Evolutionary conservation across 1,284 basidiomycete species (phyloP).

Genomic region (Trametes versicolor): DNA sequence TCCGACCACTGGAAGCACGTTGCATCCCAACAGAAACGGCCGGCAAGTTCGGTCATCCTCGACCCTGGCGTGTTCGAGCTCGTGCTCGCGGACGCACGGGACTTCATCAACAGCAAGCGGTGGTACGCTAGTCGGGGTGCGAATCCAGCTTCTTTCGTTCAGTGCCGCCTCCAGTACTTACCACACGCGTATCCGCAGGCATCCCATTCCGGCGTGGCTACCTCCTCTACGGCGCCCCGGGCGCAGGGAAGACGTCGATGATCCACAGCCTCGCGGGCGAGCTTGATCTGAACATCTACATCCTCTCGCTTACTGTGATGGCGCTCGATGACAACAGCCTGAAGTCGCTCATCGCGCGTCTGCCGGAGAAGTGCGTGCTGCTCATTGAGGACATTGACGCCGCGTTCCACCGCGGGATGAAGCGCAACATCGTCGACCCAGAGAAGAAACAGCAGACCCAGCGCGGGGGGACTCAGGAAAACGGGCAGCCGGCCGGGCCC

Average conservation of each 20-base stretch:
- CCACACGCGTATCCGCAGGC: constrained; percentile 23
- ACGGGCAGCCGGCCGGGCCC: background rate
- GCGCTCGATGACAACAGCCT: constrained; percentile 75
- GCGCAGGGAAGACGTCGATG: constrained; percentile 80
- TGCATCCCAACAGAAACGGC: constrained; percentile 31
- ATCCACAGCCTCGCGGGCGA: constrained; percentile 82
- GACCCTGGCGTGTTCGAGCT: constrained; percentile 36
- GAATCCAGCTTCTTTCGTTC: background rate
- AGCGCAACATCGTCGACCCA: constrained; percentile 49
- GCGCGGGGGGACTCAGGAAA: background rate
- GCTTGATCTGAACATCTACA: constrained; percentile 77
- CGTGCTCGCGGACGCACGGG: constrained; percentile 34
- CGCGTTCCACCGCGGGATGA: constrained; percentile 69
- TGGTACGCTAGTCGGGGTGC: constrained; percentile 35
- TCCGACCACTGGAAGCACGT: constrained; percentile 30
- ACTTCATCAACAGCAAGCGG: constrained; percentile 35
- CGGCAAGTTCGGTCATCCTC: constrained; percentile 33
- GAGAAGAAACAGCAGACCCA: constrained; percentile 25
- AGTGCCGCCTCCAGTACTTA: background rate
- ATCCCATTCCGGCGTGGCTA: constrained; percentile 81
- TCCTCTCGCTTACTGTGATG: constrained; percentile 72
- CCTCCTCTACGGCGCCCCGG: constrained; percentile 76
- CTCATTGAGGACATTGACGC: constrained; percentile 88
- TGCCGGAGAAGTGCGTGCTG: constrained; percentile 76
- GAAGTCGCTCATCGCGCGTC: constrained; percentile 64